Evolutionary conservation across 352 stramenopile species (phyloP), one percentile per base, ranked within the genome.

Genomic region (Globisporangium mamillatum): DNA sequence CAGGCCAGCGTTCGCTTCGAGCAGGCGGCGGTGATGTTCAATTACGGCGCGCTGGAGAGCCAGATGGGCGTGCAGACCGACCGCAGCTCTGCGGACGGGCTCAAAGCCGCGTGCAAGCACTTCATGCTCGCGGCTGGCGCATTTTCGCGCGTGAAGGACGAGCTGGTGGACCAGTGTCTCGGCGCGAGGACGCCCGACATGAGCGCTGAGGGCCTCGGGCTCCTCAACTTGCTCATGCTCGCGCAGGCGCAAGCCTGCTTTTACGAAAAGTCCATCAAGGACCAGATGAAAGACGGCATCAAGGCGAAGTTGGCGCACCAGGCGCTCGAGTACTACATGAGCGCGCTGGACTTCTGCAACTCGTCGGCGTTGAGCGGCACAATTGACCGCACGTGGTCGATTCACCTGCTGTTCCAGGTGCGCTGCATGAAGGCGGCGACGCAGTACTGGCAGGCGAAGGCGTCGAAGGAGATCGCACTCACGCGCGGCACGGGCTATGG

Each of bases 211-310:
- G 84, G 84, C 1, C 78, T 94, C n/a, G 73, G 75, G n/a, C 77
- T 96, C 63, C 75, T 93, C 16, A 78, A 71, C 36, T 72, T 79
- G 54, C 75, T 96, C 59, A 93, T 96, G 86, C 75, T 96, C 20
- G 88, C 86, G 18, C 88, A 96, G 70, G 86, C 86, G 25, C 88
- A 96, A 66, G 89, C 89, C n/a, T 97, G 90, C 62, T 97, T 97
- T 63, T 97, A 97, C 70, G 89, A 97, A 69, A 97, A 97, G 69
- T 84, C 90, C 22, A 91, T 97, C 34, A 94, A 93, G 60, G 91
- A 97, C 72, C 75, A 86, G 61, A 90, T 92, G 80, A 93, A 92
- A 54, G 79, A 93, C 66, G 79, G 69, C 12, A 84, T 96, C 65
- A 92, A 94, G 75, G 79, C 88, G 24, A 96, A 94, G 64, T 74